These are phyloP conservation scores for Hypericum perforatum DNA, from an alignment of 345 rosid species.

Conservation along the genomic window DNA sequence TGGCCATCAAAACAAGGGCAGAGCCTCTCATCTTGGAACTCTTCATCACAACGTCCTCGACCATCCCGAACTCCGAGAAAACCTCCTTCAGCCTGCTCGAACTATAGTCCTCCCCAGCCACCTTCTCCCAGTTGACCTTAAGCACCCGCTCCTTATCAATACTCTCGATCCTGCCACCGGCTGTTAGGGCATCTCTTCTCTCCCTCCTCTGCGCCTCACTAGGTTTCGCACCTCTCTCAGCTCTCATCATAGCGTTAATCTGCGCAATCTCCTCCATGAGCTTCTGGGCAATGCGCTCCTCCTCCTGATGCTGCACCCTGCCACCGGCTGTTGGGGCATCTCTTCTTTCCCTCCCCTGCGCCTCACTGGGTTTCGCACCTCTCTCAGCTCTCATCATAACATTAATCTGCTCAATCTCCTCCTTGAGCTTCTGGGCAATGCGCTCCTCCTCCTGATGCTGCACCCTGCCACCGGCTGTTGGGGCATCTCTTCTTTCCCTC, in stretches of 20 bases:
- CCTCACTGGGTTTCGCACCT: slow-evolving; percentile 18
- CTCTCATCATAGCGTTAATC: slow-evolving; percentile 53
- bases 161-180: slow-evolving; percentile 17
- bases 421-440: slow-evolving; percentile 57
- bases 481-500: slow-evolving; percentile 18
- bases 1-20: slow-evolving; percentile 73
- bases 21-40: slow-evolving; percentile 67
- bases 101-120: slow-evolving; percentile 45
- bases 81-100: slow-evolving; percentile 52
- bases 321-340: slow-evolving; percentile 11
- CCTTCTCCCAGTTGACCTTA: slow-evolving; percentile 71
- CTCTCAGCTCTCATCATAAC: slow-evolving; percentile 42
- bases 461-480: slow-evolving; percentile 12
- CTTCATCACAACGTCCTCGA: slow-evolving; percentile 68
- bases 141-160: slow-evolving; percentile 55
- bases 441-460: slow-evolving; percentile 69
- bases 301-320: slow-evolving; percentile 54
- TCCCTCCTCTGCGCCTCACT: slow-evolving; percentile 17
- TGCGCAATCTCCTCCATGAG: slow-evolving; percentile 64
- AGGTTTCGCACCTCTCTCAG: slow-evolving; percentile 23
- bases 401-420: slow-evolving; percentile 63
- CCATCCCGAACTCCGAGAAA: slow-evolving; percentile 64
- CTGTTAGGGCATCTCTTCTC: slow-evolving; percentile 1
- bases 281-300: slow-evolving; percentile 56
- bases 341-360: slow-evolving; percentile 17